Evolutionary conservation across 768 basidiomycete species (phyloP), one percentile per base, ranked within the genome.

Genomic region (Podaxis rugospora): DNA sequence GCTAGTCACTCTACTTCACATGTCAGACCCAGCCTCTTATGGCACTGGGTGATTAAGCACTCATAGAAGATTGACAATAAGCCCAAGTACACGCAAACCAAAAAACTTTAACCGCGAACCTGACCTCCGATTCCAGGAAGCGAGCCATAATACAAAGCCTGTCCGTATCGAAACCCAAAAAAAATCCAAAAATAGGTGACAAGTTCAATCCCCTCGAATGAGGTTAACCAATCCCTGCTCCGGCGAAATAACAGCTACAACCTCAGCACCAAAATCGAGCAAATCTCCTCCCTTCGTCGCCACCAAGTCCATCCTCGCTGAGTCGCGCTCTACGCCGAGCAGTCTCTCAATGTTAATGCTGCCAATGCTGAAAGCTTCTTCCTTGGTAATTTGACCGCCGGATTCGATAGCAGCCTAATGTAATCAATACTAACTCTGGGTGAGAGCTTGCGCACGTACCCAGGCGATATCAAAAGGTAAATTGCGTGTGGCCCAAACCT

Each of bases 391-490:
- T 11, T 66, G 66, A 5, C 76, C 75, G 2, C 75, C 76, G 23
- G 74, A 69, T 66, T 80, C 80, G 23, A 82, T 75, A 0, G 79
- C 75, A 47, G 79, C 75, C 82, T 83, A 23, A 49, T 11, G 25
- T 0, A 49, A 10, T 49, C 25, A 49, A 11, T 27, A 23, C 47
- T 21, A 27, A 14, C 25, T 23, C 25, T 21, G 47, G 10, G 21
- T 23, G 9, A n/a, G 44, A 28, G 44, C 32, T 51, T 62, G 27
- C 16, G 55, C 18, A 75, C 84, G 66, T 63, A 88, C 90, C 93
- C 94, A 95, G 46, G 84, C 90, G 32, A 85, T 73, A 64, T 96
- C 93, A 65, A 93, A 90, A 14, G 89, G 83, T 9, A 89, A 79
- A 68, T 89, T 92, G 25, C 90, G 83, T 5, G 89, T 87, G 27